phyloP scores from a whole-genome alignment of 2,329 filamentous ascomycete species.

The Fusarium nygamai region DNA sequence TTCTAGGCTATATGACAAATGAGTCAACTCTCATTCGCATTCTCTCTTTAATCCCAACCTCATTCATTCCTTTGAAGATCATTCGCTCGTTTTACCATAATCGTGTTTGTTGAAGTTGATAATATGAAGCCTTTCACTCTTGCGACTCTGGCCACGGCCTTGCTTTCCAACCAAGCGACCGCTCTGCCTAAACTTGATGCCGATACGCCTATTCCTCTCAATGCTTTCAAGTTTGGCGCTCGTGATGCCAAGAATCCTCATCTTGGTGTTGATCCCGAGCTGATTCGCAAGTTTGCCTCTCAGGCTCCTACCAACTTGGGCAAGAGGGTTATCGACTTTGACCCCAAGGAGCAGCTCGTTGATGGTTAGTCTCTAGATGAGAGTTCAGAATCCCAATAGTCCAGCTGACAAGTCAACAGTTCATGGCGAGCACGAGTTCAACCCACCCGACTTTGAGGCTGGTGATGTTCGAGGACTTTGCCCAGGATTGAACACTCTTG shows the following conservation, averaged over 20 bases:
- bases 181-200: slow-evolving; percentile 16
- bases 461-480: slow-evolving; percentile 34
- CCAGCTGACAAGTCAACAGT: background rate
- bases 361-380: background rate
- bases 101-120: background rate
- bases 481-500: slow-evolving; percentile 32
- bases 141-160: slow-evolving; percentile 9
- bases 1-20: slow-evolving; percentile 26
- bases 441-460: slow-evolving; percentile 16
- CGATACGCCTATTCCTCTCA: slow-evolving; percentile 22
- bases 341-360: slow-evolving; percentile 26
- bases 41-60: slow-evolving; percentile 11
- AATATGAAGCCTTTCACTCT: slow-evolving; percentile 27
- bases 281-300: slow-evolving; percentile 28
- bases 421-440: slow-evolving; percentile 28
- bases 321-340: slow-evolving; percentile 22
- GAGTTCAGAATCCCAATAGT: accelerated
- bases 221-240: slow-evolving; percentile 17
- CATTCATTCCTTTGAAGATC: background rate
- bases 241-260: slow-evolving; percentile 17
- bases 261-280: slow-evolving; percentile 26
- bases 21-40: slow-evolving; percentile 19
- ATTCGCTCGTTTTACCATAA: slow-evolving; percentile 8
- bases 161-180: slow-evolving; percentile 19
- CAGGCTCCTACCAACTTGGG: slow-evolving; percentile 12